Base-by-base conservation (phyloP, 192 early-diverging fungal species). In the Coemansia guatemalensis region DNA sequence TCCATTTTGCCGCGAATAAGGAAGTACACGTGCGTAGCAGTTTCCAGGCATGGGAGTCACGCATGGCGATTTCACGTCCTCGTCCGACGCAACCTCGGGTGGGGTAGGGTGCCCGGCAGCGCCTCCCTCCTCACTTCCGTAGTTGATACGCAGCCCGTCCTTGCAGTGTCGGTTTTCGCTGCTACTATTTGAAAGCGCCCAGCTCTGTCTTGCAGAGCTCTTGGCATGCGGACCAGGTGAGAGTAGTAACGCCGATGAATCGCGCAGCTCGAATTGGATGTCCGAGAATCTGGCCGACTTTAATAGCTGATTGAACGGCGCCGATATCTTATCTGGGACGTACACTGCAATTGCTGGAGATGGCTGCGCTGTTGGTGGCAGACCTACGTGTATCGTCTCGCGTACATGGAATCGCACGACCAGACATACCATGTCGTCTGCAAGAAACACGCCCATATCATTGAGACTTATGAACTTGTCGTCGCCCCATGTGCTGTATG, bases 401-500 rank as follows among this genome's bases (percentile, higher is more conserved):
- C 73, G 71, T 5, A 81, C 73, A 49, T 74, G 72, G 52, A 81
- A 75, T 0, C 78, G 68, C 3, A 81, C 78, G 0, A 81, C 73
- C 54, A 81, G 41, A n/a, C 72, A 75, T 12, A 63, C 50, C 23
- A 60, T 81, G 59, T 81, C 73, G 51, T 81, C 78, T 14, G 48
- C 32, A 5, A 74, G 27, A 54, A 81, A 81, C 30, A 62, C 39
- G 0, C 68, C 67, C 62, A 75, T 69, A 51, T 81, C 78, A 0
- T 11, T 24, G 2, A 75, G 66, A 23, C 53, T 32, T n/a, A 81
- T 81, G 24, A 81, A 81, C 41, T 50, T 64, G 63, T 74, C 72
- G 57, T 75, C 73, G 21, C 78, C 71, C 71, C 71, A 81, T 1
- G 78, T 75, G 66, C 71, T 81, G 56, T 74, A 75, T 3, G 68